phyloP scores from a whole-genome alignment of 164 flowering plant genomes.

The Vitis labrusca region DNA sequence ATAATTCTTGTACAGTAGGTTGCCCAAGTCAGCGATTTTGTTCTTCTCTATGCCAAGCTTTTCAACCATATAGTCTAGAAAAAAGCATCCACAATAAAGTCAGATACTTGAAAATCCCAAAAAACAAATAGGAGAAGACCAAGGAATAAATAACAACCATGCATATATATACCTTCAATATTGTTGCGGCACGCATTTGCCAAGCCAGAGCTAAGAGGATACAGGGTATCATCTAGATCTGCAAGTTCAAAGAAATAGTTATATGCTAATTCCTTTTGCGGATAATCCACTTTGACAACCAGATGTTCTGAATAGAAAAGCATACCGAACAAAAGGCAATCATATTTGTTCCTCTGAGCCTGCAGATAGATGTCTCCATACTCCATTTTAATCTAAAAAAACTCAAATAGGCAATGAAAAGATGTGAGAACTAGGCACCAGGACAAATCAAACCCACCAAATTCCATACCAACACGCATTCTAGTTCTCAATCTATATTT shows the following conservation, averaged over 20 bases:
- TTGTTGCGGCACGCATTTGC: constrained; percentile 35
- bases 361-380: constrained; percentile 37
- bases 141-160: neutral
- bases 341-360: constrained; percentile 42
- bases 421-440: constrained; percentile 5
- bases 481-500: constrained; percentile 10
- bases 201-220: constrained; percentile 55
- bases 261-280: neutral
- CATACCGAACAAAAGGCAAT: constrained; percentile 62
- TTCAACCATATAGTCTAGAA: constrained; percentile 59
- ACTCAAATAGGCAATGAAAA: constrained; percentile 16
- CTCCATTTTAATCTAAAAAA: constrained; percentile 35
- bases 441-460: constrained; percentile 4
- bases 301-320: neutral
- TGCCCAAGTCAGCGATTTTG: constrained; percentile 38
- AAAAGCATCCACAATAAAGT: neutral
- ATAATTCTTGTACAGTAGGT: constrained; percentile 57
- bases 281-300: neutral
- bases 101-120: neutral
- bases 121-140: neutral
- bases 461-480: neutral
- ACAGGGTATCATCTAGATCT: constrained; percentile 72
- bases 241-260: constrained; percentile 8
- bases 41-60: constrained; percentile 51
- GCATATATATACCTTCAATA: constrained; percentile 42